These are phyloP conservation scores for Microstegium vimineum DNA, from an alignment of 176 grass and related monocot species.

Conservation along the genomic window DNA sequence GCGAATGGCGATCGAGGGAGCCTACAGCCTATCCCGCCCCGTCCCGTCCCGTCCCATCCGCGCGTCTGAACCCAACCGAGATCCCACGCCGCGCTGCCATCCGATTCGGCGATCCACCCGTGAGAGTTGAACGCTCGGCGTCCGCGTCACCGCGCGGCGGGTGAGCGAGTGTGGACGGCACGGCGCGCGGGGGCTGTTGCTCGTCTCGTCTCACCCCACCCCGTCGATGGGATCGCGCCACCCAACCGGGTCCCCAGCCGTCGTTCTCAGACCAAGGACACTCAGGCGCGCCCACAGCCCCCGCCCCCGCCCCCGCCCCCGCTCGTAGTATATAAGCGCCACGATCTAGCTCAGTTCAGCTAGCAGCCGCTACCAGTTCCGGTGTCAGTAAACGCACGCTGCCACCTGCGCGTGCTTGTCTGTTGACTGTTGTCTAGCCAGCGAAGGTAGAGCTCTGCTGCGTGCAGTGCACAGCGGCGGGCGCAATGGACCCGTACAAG, in stretches of 20 bases:
- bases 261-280: not conserved
- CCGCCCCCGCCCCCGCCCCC: too few relatives aligned
- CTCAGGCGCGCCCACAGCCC: not conserved
- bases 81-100: not conserved
- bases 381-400: not conserved
- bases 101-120: not conserved
- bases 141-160: too few relatives aligned
- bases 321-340: slow-evolving; percentile 29
- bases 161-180: not conserved
- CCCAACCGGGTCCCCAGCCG: not conserved
- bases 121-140: not conserved
- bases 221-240: not conserved
- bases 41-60: not conserved
- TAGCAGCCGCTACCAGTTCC: not conserved
- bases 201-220: not conserved
- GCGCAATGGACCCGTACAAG: slow-evolving; percentile 77
- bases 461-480: not conserved
- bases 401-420: not conserved
- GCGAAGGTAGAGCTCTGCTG: not conserved
- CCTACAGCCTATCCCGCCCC: not conserved
- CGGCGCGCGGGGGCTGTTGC: not conserved
- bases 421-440: not conserved
- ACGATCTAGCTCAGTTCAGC: not conserved
- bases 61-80: not conserved
- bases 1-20: not conserved